Evolutionary conservation across 495 filamentous ascomycete genomes (phyloP).

Genomic region (Aspergillus nidulans): DNA sequence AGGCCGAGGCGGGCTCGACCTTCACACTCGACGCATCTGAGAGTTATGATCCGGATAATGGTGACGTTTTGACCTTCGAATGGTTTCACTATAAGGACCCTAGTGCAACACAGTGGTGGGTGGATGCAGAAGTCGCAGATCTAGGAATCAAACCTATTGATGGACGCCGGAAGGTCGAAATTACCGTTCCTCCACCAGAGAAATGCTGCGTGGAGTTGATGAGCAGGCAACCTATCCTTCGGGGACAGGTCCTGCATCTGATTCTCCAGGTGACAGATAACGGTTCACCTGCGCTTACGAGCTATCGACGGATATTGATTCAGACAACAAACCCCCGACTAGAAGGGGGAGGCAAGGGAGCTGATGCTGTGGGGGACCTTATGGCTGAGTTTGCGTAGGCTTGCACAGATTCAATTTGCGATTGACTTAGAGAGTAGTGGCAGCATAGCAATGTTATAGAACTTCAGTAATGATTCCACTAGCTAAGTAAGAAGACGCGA

Average conservation of each 20-base stretch:
- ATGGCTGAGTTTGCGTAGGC: not conserved
- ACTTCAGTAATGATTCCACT: no score
- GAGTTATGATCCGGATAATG: slow-evolving; percentile 39
- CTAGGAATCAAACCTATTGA: slow-evolving; percentile 26
- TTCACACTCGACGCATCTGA: slow-evolving; percentile 37
- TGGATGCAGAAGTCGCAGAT: slow-evolving; percentile 32
- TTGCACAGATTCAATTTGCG: not conserved
- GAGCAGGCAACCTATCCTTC: slow-evolving; percentile 21
- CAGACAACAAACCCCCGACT: slow-evolving; percentile 26
- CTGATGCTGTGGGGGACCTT: slow-evolving; percentile 4
- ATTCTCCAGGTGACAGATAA: slow-evolving; percentile 40
- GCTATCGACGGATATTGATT: slow-evolving; percentile 38
- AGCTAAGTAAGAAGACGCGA: no score
- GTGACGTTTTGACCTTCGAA: slow-evolving; percentile 33
- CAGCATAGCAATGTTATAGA: no score
- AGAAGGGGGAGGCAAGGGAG: slow-evolving; percentile 6
- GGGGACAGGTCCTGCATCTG: slow-evolving; percentile 33
- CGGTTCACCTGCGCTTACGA: slow-evolving; percentile 29
- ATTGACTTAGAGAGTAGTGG: no score
- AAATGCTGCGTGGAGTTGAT: slow-evolving; percentile 25
- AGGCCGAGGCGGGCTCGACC: slow-evolving; percentile 28
- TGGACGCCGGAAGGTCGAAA: slow-evolving; percentile 21
- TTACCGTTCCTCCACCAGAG: slow-evolving; percentile 31
- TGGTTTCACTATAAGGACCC: slow-evolving; percentile 48
- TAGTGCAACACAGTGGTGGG: slow-evolving; percentile 37